Evolutionary conservation across 2,329 filamentous ascomycete genomes (phyloP), one percentile per base, ranked within the genome.

Genomic region (Fusarium bactridioides): DNA sequence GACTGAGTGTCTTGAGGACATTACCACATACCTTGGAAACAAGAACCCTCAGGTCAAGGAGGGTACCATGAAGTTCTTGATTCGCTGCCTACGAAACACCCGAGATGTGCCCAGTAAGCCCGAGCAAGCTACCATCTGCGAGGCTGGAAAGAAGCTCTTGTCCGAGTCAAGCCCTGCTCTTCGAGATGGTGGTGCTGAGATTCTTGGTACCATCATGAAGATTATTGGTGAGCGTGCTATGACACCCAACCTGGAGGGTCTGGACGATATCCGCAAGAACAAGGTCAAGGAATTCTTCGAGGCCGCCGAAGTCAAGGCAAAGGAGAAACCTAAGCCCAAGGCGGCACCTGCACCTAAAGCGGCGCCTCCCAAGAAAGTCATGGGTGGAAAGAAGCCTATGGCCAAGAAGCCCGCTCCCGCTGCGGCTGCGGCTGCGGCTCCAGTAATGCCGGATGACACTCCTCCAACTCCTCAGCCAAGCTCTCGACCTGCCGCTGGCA

Each of bases 31-130:
- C 73, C 83, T 98, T 37, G 91, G 91, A 74, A 94, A 97, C 87
- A 99, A 99, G 83, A 99, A 99, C 79, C 96, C 96, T 1, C 95
- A 98, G 78, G 93, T 99, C 72, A 99, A 99, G 83, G 94, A 98
- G 76, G 95, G 97, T 69, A 97, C 94, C 0, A 92, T 97, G 83
- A 94, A 94, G 72, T 98, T 99, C 77, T 85, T 99, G n/a, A 92
- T 97, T 55, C 90, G 96, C 72, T 95, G 93, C 79, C 85, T 99
- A 50, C 92, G 92, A 74, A 94, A 90, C 0, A 97, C 95, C 0
- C 88, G 91, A 74, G 92, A 94, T 23, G 94, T 96, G 7, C 97
- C 97, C 5, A 88, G 89, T 71, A 96, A 97, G 74, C 86, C 92
- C 35, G 95, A 99, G 81, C 92, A 95, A 59, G 92, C 92, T 65